A percentile compares a stretch with the other conserved stretches of the same genome.
These are phyloP conservation scores for Malassezia japonica DNA, from an alignment of 1,284 basidiomycete species.

Conservation along the genomic window DNA sequence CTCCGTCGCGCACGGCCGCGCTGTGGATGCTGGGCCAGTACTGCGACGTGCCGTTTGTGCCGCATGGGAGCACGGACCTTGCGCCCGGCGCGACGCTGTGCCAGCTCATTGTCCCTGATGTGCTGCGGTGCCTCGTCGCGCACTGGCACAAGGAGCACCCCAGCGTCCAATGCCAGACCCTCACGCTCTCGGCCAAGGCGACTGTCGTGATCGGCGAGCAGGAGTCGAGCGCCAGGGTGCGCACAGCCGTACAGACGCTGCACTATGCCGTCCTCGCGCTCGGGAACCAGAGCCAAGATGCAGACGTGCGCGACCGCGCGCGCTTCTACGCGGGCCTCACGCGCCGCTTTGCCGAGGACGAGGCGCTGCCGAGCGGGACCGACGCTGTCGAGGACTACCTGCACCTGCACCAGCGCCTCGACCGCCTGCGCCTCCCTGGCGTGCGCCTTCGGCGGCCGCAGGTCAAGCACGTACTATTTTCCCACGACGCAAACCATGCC, in stretches of 20 bases:
- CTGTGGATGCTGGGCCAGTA: conserved; percentile 45
- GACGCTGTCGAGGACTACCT: conserved; percentile 1
- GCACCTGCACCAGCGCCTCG: conserved; percentile 17
- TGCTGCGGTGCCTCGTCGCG: conserved; percentile 34
- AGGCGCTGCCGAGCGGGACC: conserved; percentile 15
- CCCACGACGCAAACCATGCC: not conserved
- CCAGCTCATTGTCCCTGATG: conserved; percentile 32
- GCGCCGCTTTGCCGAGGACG: conserved; percentile 21
- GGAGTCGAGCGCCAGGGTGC: conserved; percentile 6
- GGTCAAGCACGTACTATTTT: conserved; percentile 30
- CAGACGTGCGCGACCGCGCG: conserved; percentile 39
- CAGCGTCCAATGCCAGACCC: conserved; percentile 28
- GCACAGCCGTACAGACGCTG: conserved; percentile 6
- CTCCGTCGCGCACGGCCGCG: conserved; percentile 16
- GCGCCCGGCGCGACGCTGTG: conserved; percentile 21
- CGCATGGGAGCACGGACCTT: not conserved
- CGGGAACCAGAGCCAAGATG: conserved; percentile 28
- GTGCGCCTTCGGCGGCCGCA: conserved; percentile 31
- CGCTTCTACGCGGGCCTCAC: conserved; percentile 37
- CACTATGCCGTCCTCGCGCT: conserved; percentile 29
- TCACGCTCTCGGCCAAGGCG: conserved; percentile 36
- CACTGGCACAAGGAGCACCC: conserved; percentile 36
- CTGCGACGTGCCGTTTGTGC: conserved; percentile 11
- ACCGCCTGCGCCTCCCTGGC: conserved; percentile 18
- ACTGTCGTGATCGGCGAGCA: conserved; percentile 21